Base-by-base conservation (phyloP, 139 green algal species). In the Haematococcus lacustris region DNA sequence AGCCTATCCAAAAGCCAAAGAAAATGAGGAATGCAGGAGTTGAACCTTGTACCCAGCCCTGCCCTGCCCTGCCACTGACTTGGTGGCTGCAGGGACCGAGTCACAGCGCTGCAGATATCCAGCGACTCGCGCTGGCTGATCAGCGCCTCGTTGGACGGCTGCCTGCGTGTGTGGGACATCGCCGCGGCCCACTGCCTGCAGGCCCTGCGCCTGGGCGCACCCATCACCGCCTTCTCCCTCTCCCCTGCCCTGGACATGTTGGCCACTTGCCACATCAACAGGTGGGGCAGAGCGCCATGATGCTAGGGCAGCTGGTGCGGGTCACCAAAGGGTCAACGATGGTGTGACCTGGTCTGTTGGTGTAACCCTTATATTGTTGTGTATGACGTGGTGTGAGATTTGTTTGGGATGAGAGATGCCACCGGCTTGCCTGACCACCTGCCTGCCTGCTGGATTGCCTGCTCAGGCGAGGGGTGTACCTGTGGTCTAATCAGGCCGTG, bases 391-490 rank as follows among this genome's bases (percentile, higher is more conserved):
- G n/a, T n/a, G n/a, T n/a, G n/a, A n/a, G n/a, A n/a, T n/a, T n/a
- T n/a, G n/a, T n/a, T n/a, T n/a, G n/a, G n/a, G n/a, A n/a, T n/a
- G n/a, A n/a, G n/a, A n/a, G n/a, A n/a, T n/a, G n/a, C n/a, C n/a
- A n/a, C n/a, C n/a, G n/a, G n/a, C n/a, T n/a, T n/a, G n/a, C n/a
- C n/a, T n/a, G n/a, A n/a, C n/a, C n/a, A n/a, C n/a, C n/a, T n/a
- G n/a, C n/a, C n/a, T n/a, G n/a, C n/a, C n/a, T n/a, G n/a, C n/a
- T n/a, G n/a, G n/a, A n/a, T n/a, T n/a, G n/a, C n/a, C n/a, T n/a
- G n/a, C n/a, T n/a, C n/a, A n/a, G n/a, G n/a, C 82, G 88, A 1
- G 95, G 94, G 28, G 87, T 99, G 51, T 98, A 96, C 80, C 85
- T 98, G 30, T 99, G 96, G 96, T 77, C 80, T 63, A 98, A 97